Conservation (phyloP, 352 stramenopile species). For the Phytopythium sindhum region DNA sequence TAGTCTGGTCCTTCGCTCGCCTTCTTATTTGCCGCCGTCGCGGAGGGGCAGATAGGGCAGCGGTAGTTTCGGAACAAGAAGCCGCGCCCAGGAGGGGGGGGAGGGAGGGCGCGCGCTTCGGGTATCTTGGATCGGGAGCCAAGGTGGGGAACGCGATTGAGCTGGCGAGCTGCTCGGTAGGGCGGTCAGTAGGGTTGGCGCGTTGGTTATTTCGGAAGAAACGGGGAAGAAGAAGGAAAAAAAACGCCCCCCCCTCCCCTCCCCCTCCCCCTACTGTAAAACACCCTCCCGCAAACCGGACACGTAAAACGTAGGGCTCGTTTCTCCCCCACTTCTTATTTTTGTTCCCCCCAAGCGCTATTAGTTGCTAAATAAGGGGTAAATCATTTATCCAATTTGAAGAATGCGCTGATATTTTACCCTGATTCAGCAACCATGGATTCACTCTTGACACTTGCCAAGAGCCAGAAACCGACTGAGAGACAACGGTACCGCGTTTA, state of each 20-base stretch:
- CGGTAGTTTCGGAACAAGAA: background rate
- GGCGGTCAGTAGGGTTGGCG: too few relatives aligned
- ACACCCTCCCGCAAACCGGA: background rate
- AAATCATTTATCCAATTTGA: background rate
- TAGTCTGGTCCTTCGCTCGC: background rate
- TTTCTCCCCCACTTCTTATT: too few relatives aligned
- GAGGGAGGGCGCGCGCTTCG: background rate
- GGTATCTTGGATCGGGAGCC: conserved; percentile 1
- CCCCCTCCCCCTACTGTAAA: background rate
- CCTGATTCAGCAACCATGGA: conserved; percentile 1
- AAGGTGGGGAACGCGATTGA: background rate
- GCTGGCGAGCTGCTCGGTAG: too few relatives aligned
- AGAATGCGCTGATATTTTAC: background rate
- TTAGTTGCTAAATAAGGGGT: too few relatives aligned
- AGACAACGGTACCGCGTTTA: background rate
- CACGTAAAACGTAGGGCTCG: background rate
- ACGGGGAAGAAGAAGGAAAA: background rate
- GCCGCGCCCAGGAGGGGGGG: background rate
- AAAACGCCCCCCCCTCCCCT: too few relatives aligned
- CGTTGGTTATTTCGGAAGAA: conserved; percentile 1
- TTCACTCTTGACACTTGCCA: background rate
- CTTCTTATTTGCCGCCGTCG: background rate
- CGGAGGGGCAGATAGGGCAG: background rate
- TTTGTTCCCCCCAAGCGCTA: too few relatives aligned
- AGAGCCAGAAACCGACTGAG: background rate